Conservation (phyloP, 495 filamentous ascomycete species). For the Daldinia loculata region DNA sequence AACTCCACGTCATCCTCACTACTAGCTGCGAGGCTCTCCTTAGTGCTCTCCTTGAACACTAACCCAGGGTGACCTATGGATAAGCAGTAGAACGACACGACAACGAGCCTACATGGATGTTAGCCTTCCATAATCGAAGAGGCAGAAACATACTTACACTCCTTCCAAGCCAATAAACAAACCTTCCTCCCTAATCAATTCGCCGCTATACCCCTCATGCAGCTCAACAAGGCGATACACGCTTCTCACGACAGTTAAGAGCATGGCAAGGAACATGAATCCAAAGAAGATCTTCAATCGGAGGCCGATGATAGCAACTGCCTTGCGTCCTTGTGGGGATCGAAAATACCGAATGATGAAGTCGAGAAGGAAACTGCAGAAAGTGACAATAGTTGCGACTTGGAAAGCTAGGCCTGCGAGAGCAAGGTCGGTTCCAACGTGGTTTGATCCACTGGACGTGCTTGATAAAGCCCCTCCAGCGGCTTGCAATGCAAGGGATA, state of each 20-base stretch:
- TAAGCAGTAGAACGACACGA: neutral
- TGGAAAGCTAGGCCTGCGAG: neutral
- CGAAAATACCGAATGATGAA: neutral
- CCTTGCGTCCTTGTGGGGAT: neutral
- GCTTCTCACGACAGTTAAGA: neutral
- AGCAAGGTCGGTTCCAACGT: neutral
- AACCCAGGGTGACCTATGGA: neutral
- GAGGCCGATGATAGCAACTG: neutral
- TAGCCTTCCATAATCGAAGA: neutral
- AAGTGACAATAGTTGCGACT: neutral
- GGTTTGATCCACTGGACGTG: neutral
- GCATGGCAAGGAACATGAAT: neutral
- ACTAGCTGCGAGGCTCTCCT: neutral
- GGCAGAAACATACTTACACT: neutral
- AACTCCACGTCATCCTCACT: neutral
- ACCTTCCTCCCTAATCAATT: neutral
- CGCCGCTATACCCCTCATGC: neutral
- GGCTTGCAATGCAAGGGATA: neutral
- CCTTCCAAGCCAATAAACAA: neutral
- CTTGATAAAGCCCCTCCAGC: neutral
- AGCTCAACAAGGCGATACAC: neutral
- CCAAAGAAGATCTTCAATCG: neutral
- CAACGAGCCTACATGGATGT: neutral
- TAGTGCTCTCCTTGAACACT: neutral
- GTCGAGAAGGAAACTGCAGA: neutral